Evolutionary conservation across 2,329 filamentous ascomycete species (phyloP), one percentile per base, ranked within the genome.

Genomic region (Trichoderma breve): DNA sequence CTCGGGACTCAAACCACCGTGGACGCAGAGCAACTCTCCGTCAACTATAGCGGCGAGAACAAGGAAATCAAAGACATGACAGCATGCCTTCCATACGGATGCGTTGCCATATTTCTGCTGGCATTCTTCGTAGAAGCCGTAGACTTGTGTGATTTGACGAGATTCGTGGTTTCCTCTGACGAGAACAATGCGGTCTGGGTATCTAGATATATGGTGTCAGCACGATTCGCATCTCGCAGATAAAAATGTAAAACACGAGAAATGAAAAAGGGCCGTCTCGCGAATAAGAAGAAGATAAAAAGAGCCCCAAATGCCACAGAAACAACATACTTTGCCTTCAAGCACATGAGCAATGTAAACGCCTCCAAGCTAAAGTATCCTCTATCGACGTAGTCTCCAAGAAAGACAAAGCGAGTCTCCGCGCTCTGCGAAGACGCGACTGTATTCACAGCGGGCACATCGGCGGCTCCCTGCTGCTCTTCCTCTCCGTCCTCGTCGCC

Each of bases 11-110:
- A 96, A 85, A 47, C 93, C 96, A 77, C 96, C 96, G 82, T 99
- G 96, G 36, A 99, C 96, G 81, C 96, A 99, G 79, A 99, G 97
- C 73, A 99, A 97, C 80, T 98, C 94, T 78, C 98, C 93, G 79
- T 99, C 97, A 77, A 99, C 97, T 75, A 99, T 97, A 74, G 97
- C 97, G 71, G 94, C 96, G 26, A 99, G 87, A 3, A 97, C 97
- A 34, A 99, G 89, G 82, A 97, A 99, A 82, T 99, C 96, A 81
- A 99, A 99, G 84, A 99, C 97, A 81, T 99, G 96, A 74, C 96
- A 99, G 82, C 98, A 99, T 72, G 97, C 96, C 82, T 99, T 97
- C 96, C 96, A 99, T n/a, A 99, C 96, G 63, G 97, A 98, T 14
- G 96, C 94, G 79, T 98, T 98, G 79, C 96, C 96, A 81, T 99